Percentiles rank a stretch among this genome's conserved stretches.
Evolutionary conservation across 352 stramenopile genomes (phyloP).

Genomic region (Phytophthora boehmeriae): DNA sequence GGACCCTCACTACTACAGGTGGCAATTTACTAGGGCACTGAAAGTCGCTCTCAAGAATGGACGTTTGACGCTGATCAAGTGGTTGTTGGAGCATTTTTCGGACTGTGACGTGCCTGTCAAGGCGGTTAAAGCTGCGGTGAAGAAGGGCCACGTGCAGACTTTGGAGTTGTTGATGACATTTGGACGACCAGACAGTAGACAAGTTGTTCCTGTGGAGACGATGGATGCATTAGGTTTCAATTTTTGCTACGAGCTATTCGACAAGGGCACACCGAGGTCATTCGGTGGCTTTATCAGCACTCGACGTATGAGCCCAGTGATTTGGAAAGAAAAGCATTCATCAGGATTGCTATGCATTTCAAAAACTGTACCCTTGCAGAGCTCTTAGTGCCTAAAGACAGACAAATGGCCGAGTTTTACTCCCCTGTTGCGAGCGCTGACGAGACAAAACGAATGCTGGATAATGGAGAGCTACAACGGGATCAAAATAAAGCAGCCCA

Average conservation of each 20-base stretch:
- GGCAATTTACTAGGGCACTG: constrained; percentile 19
- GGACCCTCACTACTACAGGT: constrained; percentile 1
- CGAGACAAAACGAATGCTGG: constrained; percentile 2
- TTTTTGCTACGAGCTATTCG: neutral
- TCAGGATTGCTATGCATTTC: neutral
- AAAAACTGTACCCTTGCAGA: neutral
- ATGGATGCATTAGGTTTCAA: too few species aligned
- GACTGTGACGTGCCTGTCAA: constrained; percentile 5
- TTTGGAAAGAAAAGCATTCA: neutral
- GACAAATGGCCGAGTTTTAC: neutral
- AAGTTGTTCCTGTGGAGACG: too few species aligned
- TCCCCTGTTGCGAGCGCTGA: neutral
- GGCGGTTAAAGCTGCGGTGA: constrained; percentile 1
- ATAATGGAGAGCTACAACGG: neutral
- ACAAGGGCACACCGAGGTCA: neutral
- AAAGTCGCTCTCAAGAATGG: constrained; percentile 3
- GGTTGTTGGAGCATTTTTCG: constrained; percentile 20
- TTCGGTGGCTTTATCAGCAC: constrained; percentile 5
- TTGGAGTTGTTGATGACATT: too few species aligned
- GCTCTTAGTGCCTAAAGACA: neutral
- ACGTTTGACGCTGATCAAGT: constrained; percentile 11
- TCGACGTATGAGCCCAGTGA: neutral
- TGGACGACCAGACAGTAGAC: too few species aligned
- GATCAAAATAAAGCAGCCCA: too few species aligned
- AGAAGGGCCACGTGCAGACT: constrained; percentile 3